Base-by-base conservation (phyloP, 371 early-diverging fungal genomes). In the Haplosporangium sp. region DNA sequence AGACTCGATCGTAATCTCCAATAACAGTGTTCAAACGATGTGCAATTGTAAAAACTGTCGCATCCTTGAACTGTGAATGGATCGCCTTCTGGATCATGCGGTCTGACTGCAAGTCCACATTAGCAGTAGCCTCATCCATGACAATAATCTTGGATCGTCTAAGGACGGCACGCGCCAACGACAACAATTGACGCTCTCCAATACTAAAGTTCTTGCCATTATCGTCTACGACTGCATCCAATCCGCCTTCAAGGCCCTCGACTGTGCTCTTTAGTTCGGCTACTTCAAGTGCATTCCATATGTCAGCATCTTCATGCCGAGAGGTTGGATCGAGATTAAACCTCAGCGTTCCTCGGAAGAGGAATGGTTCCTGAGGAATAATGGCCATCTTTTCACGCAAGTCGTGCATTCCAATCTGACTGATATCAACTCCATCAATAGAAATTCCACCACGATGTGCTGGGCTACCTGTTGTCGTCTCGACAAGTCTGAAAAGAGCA, bases 21-120 rank as follows among this genome's bases (percentile, higher is more conserved):
- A 95, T 91, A 20, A 94, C 87, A 13, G 94, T 94, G 59, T 91
- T 85, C 68, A 92, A 59, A 5, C 90, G 87, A 74, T 91, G 92
- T 13, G 92, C 92, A 61, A 92, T 91, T 11, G 88, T 89, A 17
- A 92, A 67, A n/a, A 88, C 84, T 0, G 89, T 92, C 19, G 84
- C 73, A n/a, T 82, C 71, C 6, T 61, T 17, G 67, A 88, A 88
- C 67, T 85, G 84, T 0, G 56, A 44, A 20, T 79, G 76, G 48
- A 88, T 85, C 10, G 85, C 82, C 39, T 68, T 64, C 63, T 90
- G 88, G 63, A 90, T 87, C 20, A 83, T 19, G 0, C 73, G 63
- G 63, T 88, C 89, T 1, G 89, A 83, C 19, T 82, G 84, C 45
- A 84, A 72, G 63, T 93, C 92, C 15, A 93, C 83, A 40, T 82